These are phyloP conservation scores for Porcisia deanei DNA, from an alignment of 208 protist species.

Conservation along the genomic window DNA sequence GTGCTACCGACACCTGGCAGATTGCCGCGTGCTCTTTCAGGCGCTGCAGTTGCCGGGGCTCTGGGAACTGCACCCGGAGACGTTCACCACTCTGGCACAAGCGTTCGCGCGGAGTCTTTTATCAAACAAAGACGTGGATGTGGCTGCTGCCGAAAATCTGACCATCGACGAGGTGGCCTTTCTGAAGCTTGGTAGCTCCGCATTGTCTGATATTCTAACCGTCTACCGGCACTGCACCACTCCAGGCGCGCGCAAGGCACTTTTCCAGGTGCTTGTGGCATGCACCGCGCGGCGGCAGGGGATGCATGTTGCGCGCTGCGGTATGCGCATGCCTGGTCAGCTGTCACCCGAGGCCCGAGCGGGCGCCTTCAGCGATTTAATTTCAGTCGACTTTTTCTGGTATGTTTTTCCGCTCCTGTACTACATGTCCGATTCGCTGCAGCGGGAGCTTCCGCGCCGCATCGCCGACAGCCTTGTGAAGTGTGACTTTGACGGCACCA, in stretches of 20 bases:
- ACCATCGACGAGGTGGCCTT: conserved; percentile 39
- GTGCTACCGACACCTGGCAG: conserved; percentile 60
- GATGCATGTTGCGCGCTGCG: conserved; percentile 15
- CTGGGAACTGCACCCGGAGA: conserved; percentile 53
- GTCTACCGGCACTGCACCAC: conserved; percentile 70
- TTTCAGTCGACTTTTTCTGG: conserved; percentile 81
- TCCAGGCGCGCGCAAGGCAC: conserved; percentile 49
- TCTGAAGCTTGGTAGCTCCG: conserved; percentile 48
- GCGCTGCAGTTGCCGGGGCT: conserved; percentile 61
- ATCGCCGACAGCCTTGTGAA: conserved; percentile 71
- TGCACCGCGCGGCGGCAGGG: conserved; percentile 38
- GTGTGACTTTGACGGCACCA: conserved; percentile 49
- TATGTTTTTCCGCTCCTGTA: conserved; percentile 72
- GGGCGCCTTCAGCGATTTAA: conserved; percentile 41
- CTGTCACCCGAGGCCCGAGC: conserved; percentile 23
- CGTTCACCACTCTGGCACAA: conserved; percentile 60
- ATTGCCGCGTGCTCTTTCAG: conserved; percentile 60
- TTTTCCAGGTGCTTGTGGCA: conserved; percentile 83
- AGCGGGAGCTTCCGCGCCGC: conserved; percentile 51
- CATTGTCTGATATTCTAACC: conserved; percentile 46
- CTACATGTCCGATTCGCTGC: conserved; percentile 66
- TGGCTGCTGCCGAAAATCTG: conserved; percentile 28
- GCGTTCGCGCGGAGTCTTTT: conserved; percentile 69
- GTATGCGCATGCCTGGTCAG: conserved; percentile 8
- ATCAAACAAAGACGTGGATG: conserved; percentile 33